phyloP scores from a whole-genome alignment of 2,329 filamentous ascomycete genomes.

The Gaeumannomyces tritici region DNA sequence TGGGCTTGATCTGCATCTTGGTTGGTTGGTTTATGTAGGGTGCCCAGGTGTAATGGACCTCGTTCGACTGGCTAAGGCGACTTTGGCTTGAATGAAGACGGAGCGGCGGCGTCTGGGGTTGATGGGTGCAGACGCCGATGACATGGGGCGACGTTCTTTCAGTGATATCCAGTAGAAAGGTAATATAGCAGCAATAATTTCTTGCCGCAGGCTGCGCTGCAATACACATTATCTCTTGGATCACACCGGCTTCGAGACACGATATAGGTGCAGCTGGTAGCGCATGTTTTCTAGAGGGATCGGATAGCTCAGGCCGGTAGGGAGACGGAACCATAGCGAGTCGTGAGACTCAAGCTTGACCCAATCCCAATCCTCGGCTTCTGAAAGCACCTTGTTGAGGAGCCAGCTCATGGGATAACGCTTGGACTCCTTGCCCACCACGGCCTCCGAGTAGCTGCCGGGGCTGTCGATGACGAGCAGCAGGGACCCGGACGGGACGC shows the following conservation, averaged over 20 bases:
- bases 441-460: slow-evolving; percentile 81
- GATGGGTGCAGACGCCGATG: too few relatives aligned
- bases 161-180: neutral
- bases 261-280: slow-evolving; percentile 83
- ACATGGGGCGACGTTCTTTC: neutral
- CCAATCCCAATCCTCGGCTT: slow-evolving; percentile 45
- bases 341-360: slow-evolving; percentile 66
- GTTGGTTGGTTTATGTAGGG: neutral
- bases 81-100: neutral
- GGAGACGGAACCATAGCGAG: slow-evolving; percentile 75
- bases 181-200: neutral
- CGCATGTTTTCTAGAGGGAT: slow-evolving; percentile 90
- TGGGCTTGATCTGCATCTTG: slow-evolving; percentile 46
- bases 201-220: too few relatives aligned
- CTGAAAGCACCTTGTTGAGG: slow-evolving; percentile 66
- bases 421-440: slow-evolving; percentile 50
- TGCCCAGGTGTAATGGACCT: neutral
- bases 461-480: slow-evolving; percentile 87
- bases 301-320: slow-evolving; percentile 60
- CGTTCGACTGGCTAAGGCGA: neutral
- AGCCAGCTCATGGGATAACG: slow-evolving; percentile 93
- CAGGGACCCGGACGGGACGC: slow-evolving; percentile 48
- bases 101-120: neutral
- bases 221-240: neutral
- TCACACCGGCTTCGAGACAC: slow-evolving; percentile 11